Base-by-base conservation (phyloP, 176 grass and related monocot species). In the Zoysia pacifica region DNA sequence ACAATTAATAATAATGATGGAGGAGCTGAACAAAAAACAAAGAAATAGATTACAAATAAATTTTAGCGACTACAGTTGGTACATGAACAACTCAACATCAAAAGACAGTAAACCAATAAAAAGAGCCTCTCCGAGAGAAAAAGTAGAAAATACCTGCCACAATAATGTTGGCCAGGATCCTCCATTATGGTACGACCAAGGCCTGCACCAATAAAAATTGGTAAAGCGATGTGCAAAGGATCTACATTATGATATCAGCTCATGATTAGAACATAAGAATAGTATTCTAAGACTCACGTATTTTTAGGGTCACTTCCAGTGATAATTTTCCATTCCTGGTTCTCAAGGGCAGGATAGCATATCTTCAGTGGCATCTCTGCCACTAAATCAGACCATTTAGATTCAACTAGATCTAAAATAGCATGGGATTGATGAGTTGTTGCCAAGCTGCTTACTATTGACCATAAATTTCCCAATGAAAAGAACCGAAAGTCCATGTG, bases 101-200 rank as follows among this genome's bases (percentile, higher is more conserved):
- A 79, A 8, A 83, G 49, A 44, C 67, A 76, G 35, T 73, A 83
- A 67, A 67, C 56, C 76, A 40, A 28, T 65, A 88, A 72, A 19
- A 20, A 8, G 11, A 39, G 38, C 3, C 58, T 28, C 54, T 28
- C 56, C 51, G 41, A 11, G 66, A 67, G 14, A 62, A 62, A 73
- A 18, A 44, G 52, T 39, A 81, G 20, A 43, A 81, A 76, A 37
- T 76, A 97, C 93, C 93, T 97, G 93, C 93, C 93, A 97, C 39
- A 97, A 78, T 69, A 97, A 78, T 79, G 93, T 97, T 77, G 93
- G 93, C 93, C 93, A 97, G 69, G 93, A 93, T 43, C 93, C 93
- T 86, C 90, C 93, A 66, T 97, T 97, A 81, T 97, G 93, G 69
- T 97, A 97, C 9, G 93, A 97, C 93, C 93, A 97, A 85, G 90